Percentiles rank a stretch among this genome's conserved stretches.
These are phyloP conservation scores for Porphyrellus cyaneotinctus DNA, from an alignment of 768 basidiomycete species.

Conservation along the genomic window DNA sequence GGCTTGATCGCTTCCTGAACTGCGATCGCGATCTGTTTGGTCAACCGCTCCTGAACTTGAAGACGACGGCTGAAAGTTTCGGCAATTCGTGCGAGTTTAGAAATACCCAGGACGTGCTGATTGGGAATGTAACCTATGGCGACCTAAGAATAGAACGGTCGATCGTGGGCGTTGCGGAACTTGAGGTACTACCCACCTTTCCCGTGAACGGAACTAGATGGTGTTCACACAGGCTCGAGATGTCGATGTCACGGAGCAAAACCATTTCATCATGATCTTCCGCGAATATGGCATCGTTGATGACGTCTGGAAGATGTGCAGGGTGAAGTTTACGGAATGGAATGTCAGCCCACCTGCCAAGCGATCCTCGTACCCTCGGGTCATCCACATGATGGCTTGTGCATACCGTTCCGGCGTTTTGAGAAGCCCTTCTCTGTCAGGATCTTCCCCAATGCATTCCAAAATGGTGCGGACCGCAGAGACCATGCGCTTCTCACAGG, in stretches of 20 bases:
- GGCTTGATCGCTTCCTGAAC: conserved; percentile 98
- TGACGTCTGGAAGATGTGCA: conserved; percentile 65
- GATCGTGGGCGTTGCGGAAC: conserved; percentile 20
- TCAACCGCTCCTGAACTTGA: conserved; percentile 96
- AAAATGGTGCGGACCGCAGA: conserved; percentile 86
- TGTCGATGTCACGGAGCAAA: conserved; percentile 93
- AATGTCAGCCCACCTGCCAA: conserved; percentile 59
- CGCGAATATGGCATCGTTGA: conserved; percentile 96
- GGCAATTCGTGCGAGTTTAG: conserved; percentile 94
- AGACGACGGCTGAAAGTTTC: conserved; percentile 95
- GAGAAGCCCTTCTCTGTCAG: conserved; percentile 86
- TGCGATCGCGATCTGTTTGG: conserved; percentile 96
- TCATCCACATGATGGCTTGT: conserved; percentile 98
- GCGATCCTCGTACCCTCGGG: conserved; percentile 95
- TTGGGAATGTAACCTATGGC: conserved; percentile 98
- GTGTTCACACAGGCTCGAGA: conserved; percentile 97
- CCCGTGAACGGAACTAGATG: conserved; percentile 98
- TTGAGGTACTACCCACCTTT: conserved; percentile 56
- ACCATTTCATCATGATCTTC: conserved; percentile 99
- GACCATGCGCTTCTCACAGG: conserved; percentile 72
- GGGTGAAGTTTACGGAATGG: conserved; percentile 8
- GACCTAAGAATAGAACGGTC: conserved; percentile 51
- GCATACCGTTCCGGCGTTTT: conserved; percentile 95
- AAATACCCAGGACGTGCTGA: conserved; percentile 87
- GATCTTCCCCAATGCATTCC: conserved; percentile 98